Evolutionary conservation across 2,329 filamentous ascomycete species (phyloP).

Genomic region (Ramularia endophylla): DNA sequence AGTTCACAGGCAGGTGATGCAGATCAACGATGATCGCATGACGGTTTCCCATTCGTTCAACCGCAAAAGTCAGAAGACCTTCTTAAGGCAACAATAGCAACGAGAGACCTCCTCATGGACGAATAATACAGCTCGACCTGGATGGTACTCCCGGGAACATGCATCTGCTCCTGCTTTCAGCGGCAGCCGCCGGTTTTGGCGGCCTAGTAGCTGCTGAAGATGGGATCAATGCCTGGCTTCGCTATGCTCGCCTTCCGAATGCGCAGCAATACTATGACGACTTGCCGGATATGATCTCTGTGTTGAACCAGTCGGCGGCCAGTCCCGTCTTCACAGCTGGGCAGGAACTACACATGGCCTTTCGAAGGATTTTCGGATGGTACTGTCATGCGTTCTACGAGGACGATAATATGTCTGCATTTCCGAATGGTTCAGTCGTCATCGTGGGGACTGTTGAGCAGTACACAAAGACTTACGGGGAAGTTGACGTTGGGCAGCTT

Average conservation of each 20-base stretch:
- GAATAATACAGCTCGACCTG: too few relatives aligned
- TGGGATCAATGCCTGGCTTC: constrained; percentile 58
- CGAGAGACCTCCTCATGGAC: too few relatives aligned
- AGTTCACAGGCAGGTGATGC: too few relatives aligned
- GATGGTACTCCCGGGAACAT: too few relatives aligned
- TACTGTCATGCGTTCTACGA: constrained; percentile 20
- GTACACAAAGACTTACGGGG: constrained; percentile 33
- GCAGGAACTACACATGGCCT: constrained; percentile 47
- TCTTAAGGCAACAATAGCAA: too few relatives aligned
- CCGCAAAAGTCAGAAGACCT: too few relatives aligned
- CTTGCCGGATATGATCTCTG: constrained; percentile 49
- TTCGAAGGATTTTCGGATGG: constrained; percentile 50
- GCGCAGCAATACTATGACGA: constrained; percentile 17
- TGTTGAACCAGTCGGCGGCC: constrained; percentile 43
- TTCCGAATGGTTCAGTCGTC: constrained; percentile 32
- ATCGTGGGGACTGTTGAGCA: constrained; percentile 46
- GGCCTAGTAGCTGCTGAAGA: constrained; percentile 49
- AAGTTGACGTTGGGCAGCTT: too few relatives aligned
- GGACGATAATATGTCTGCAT: constrained; percentile 2
- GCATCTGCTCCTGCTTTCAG: constrained; percentile 3
- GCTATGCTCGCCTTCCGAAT: constrained; percentile 52
- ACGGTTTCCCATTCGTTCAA: too few relatives aligned
- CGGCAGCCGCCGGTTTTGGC: constrained; percentile 1
- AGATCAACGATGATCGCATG: too few relatives aligned
- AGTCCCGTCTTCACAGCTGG: constrained; percentile 57